A percentile compares a stretch with the other conserved stretches of the same genome.
phyloP scores from a whole-genome alignment of 805 yeast genomes.

The Kuraishia hungarica region DNA sequence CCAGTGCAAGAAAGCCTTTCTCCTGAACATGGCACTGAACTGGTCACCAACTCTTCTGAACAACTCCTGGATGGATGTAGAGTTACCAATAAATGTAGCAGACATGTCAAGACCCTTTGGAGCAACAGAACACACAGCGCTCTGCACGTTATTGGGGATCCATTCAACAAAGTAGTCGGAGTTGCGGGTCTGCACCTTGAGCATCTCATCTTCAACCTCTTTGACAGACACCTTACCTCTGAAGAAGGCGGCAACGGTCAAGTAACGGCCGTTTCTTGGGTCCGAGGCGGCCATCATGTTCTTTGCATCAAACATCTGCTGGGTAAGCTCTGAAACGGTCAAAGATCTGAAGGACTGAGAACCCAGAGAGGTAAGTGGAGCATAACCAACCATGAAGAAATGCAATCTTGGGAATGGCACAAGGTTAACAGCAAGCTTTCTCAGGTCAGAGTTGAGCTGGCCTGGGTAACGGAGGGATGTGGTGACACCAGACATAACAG shows the following conservation, averaged over 20 bases:
- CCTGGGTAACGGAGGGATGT: constrained; percentile 93
- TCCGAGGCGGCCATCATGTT: constrained; percentile 96
- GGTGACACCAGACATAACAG: constrained; percentile 94
- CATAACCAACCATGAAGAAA: constrained; percentile 93
- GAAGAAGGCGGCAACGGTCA: constrained; percentile 90
- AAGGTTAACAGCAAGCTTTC: constrained; percentile 88
- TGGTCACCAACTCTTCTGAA: constrained; percentile 86
- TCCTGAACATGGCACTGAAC: constrained; percentile 86
- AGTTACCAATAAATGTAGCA: constrained; percentile 89
- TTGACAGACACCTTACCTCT: constrained; percentile 89
- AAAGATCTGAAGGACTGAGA: constrained; percentile 77
- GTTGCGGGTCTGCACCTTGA: constrained; percentile 72
- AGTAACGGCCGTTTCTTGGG: constrained; percentile 83
- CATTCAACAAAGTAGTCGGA: constrained; percentile 84
- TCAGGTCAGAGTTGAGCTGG: constrained; percentile 85
- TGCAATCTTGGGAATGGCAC: constrained; percentile 95
- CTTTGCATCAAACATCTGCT: constrained; percentile 85
- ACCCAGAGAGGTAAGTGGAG: constrained; percentile 78
- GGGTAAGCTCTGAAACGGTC: constrained; percentile 86
- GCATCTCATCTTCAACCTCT: constrained; percentile 93
- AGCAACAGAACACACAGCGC: constrained; percentile 87
- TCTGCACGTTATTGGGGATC: constrained; percentile 94
- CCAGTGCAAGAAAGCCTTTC: constrained; percentile 96
- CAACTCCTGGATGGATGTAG: constrained; percentile 87
- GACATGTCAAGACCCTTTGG: constrained; percentile 82